Conservation (phyloP, 2,329 filamentous ascomycete species). For the Fusarium caatingaense region DNA sequence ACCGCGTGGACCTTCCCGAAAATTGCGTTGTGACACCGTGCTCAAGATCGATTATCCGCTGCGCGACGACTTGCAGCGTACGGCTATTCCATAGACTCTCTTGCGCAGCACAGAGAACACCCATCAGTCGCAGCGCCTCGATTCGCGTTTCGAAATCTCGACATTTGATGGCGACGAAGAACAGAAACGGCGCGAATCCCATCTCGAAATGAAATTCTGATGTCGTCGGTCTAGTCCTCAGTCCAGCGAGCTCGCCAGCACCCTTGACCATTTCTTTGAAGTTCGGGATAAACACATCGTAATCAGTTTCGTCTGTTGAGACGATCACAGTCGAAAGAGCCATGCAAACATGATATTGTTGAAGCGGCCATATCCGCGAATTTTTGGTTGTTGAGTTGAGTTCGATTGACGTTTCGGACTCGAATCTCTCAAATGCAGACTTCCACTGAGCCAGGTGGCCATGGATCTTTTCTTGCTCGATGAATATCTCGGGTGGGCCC, state of each 20-base stretch:
- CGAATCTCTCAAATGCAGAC: slow-evolving; percentile 13
- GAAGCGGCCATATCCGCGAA: slow-evolving; percentile 18
- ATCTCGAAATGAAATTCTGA: slow-evolving; percentile 20
- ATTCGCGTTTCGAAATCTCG: slow-evolving; percentile 16
- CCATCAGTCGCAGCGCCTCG: slow-evolving; percentile 6
- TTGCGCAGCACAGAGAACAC: slow-evolving; percentile 18
- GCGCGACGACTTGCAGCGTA: slow-evolving; percentile 14
- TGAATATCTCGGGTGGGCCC: background rate
- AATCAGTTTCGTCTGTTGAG: slow-evolving; percentile 3
- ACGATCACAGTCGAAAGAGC: slow-evolving; percentile 1
- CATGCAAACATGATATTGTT: slow-evolving; percentile 14
- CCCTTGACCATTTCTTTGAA: slow-evolving; percentile 13
- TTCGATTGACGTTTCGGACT: background rate
- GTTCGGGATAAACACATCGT: slow-evolving; percentile 11
- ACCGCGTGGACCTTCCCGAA: background rate
- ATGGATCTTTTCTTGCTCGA: slow-evolving; percentile 13
- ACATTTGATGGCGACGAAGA: slow-evolving; percentile 21
- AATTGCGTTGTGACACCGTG: slow-evolving; percentile 2
- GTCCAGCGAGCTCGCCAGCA: background rate
- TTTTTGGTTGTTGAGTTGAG: background rate
- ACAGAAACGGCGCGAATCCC: slow-evolving; percentile 17
- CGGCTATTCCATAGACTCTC: slow-evolving; percentile 27
- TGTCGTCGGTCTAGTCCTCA: background rate
- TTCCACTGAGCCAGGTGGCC: slow-evolving; percentile 4
- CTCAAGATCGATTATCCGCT: slow-evolving; percentile 21